Evolutionary conservation across 306 rosid genomes (phyloP).

Genomic region (Erythrophleum fordii): DNA sequence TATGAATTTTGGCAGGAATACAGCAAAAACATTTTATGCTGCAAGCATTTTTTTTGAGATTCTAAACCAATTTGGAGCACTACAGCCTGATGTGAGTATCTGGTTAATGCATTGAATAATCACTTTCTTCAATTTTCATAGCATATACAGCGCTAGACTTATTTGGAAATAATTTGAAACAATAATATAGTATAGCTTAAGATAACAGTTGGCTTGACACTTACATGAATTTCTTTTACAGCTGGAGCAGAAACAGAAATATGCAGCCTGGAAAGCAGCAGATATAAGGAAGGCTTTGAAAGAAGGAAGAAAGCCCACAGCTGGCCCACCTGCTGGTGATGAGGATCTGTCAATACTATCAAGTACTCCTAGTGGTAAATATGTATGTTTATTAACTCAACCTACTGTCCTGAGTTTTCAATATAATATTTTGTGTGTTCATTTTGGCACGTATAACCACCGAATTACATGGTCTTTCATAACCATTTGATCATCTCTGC

Average conservation of each 20-base stretch:
- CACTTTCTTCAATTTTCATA: constrained; percentile 21
- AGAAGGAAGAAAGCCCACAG: constrained; percentile 88
- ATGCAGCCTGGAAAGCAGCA: constrained; percentile 99
- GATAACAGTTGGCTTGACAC: constrained; percentile 27
- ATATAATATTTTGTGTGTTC: neutral
- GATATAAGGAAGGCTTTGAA: constrained; percentile 98
- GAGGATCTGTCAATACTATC: constrained; percentile 77
- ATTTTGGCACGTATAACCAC: constrained; percentile 13
- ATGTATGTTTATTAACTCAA: constrained; percentile 60
- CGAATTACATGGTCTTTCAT: neutral
- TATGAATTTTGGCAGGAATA: constrained; percentile 62
- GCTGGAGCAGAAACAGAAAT: constrained; percentile 99
- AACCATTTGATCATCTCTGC: neutral
- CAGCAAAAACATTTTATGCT: constrained; percentile 99
- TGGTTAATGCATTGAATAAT: constrained; percentile 26
- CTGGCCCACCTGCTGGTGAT: constrained; percentile 93
- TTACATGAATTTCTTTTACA: constrained; percentile 47
- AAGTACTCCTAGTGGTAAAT: constrained; percentile 51
- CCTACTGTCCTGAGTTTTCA: constrained; percentile 21
- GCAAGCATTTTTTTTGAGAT: constrained; percentile 99
- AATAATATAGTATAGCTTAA: constrained; percentile 9
- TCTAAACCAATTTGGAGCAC: constrained; percentile 80
- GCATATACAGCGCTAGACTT: constrained; percentile 15
- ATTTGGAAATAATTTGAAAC: constrained; percentile 17
- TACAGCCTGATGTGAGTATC: constrained; percentile 90